Percentiles rank a stretch among this genome's conserved stretches.
phyloP scores from a whole-genome alignment of 345 rosid genomes.

The Eucalyptus tenuipes region DNA sequence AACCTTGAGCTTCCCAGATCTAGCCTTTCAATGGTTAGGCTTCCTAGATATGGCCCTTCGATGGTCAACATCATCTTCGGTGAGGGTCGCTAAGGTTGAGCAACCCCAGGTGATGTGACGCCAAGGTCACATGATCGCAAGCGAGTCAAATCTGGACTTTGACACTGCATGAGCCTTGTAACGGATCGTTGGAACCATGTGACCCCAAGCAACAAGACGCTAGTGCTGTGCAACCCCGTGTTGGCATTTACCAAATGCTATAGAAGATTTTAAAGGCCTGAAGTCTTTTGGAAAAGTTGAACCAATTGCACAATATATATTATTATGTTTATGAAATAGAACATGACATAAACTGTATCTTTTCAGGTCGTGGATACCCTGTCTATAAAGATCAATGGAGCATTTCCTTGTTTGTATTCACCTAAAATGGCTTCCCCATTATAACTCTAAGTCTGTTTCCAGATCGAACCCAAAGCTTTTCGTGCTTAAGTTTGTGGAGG shows the following conservation, averaged over 20 bases:
- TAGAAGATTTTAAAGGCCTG: not conserved
- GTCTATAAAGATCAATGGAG: not conserved
- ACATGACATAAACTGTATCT: not conserved
- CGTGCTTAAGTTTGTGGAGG: not conserved
- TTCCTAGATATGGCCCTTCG: not conserved
- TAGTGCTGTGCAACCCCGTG: not conserved
- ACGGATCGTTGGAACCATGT: accelerated
- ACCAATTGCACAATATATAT: not conserved
- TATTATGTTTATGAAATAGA: not conserved
- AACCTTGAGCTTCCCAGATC: not conserved
- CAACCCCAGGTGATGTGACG: not conserved
- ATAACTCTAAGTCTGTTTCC: not conserved
- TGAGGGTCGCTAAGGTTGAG: not conserved
- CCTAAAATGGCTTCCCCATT: not conserved
- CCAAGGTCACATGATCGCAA: not conserved
- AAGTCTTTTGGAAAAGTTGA: not conserved
- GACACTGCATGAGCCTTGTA: not conserved
- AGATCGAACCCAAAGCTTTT: not conserved
- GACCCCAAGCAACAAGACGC: not conserved
- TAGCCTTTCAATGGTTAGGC: not conserved
- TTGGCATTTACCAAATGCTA: not conserved
- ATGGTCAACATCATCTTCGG: not conserved
- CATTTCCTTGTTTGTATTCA: not conserved
- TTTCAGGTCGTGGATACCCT: accelerated
- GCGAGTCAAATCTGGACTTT: not conserved